Base-by-base conservation (phyloP, 2,329 filamentous ascomycete species). In the Colletotrichum horii region DNA sequence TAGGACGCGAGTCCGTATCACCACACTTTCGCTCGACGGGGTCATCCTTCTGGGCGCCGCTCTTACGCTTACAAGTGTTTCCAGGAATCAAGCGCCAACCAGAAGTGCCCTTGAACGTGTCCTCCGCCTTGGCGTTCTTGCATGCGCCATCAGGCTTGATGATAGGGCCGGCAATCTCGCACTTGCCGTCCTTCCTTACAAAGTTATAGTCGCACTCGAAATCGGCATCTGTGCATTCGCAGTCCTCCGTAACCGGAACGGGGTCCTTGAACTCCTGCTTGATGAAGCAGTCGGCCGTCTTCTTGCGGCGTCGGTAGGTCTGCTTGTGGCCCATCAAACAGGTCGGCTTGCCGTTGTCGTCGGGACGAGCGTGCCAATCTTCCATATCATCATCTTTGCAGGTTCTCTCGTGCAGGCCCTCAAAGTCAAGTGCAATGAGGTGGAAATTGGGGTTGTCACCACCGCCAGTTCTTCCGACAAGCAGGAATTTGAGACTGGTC, bases 161-260 rank as follows among this genome's bases (percentile, higher is more conserved):
- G 58, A 98, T 83, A 4, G 90, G 87, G 0, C 91, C 92, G 30
- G 89, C 90, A 77, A 93, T 89, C 66, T 90, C 91, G 68, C 91
- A 89, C 77, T 96, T 92, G 5, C 91, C 87, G 43, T 89, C 89
- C 72, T 89, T 88, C 79, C 91, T 91, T 75, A 92, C 87, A 82
- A 98, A 98, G 83, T 98, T 97, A 88, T 94, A 98, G 82, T 98
- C 96, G 83, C 97, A 99, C 85, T 99, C 97, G 83, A 98, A 99
- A 83, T 99, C 97, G 38, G 89, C 88, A 73, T 94, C 91, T 1
- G 93, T 92, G 84, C 97, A 99, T 55, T 95, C 92, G 87, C 97
- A 99, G 62, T 92, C 85, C 79, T 95, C 91, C 32, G 91, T 93
- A 76, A 93, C 87, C 3, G 94, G 91, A 38, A 91, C 85, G 0